These are phyloP conservation scores for Mycena olivaceomarginata DNA, from an alignment of 768 basidiomycete species.

Conservation along the genomic window DNA sequence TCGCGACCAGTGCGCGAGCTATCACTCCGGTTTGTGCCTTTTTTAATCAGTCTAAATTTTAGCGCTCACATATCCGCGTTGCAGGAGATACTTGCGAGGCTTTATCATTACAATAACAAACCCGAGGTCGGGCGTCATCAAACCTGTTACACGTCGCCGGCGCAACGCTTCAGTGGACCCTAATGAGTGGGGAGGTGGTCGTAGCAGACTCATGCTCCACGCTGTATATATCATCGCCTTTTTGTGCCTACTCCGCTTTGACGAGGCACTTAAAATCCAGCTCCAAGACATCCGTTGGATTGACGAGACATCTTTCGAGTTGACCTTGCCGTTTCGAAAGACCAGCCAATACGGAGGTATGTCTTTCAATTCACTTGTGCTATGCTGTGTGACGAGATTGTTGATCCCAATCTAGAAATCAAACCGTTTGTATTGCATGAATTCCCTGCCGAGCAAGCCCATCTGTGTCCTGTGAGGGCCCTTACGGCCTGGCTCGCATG, in stretches of 20 bases:
- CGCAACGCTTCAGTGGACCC: conserved; percentile 32
- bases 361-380: not conserved
- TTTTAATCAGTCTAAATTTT: not conserved
- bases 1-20: conserved; percentile 50
- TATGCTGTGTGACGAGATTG: too few relatives aligned
- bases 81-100: conserved; percentile 48
- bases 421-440: not conserved
- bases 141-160: conserved; percentile 39
- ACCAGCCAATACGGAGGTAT: conserved; percentile 54
- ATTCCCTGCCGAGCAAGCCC: not conserved
- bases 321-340: conserved; percentile 51
- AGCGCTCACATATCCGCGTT: too few relatives aligned
- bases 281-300: conserved; percentile 48
- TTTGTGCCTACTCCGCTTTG: conserved; percentile 56
- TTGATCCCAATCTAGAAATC: not conserved
- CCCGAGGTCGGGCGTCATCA: conserved; percentile 45
- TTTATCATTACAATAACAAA: conserved; percentile 52
- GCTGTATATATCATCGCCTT: conserved; percentile 58
- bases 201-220: conserved; percentile 50
- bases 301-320: conserved; percentile 32
- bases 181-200: conserved; percentile 55
- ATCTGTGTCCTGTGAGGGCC: not conserved
- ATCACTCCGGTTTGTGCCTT: conserved; percentile 49
- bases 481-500: not conserved
- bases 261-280: conserved; percentile 59